phyloP scores from a whole-genome alignment of 768 basidiomycete genomes.

The Epithele typhae region DNA sequence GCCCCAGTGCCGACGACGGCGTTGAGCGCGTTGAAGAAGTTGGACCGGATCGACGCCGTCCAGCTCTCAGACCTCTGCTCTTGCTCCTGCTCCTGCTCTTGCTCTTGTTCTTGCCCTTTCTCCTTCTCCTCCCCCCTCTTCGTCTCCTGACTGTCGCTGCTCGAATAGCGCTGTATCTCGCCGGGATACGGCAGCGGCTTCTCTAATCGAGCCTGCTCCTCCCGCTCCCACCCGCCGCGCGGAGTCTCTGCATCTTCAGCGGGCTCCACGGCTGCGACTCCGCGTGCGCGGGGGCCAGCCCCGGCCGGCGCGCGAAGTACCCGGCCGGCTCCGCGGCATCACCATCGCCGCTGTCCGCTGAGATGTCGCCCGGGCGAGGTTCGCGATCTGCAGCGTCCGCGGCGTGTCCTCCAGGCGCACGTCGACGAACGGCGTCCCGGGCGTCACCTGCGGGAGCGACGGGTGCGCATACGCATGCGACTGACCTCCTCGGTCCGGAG shows the following conservation, averaged over 20 bases:
- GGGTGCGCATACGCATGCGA: slow-evolving; percentile 1
- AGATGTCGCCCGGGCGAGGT: slow-evolving; percentile 44
- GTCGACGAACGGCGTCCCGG: slow-evolving; percentile 19
- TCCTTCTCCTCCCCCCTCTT: too few relatives aligned
- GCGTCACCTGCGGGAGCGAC: slow-evolving; percentile 1
- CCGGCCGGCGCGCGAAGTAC: too few relatives aligned
- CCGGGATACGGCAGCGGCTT: slow-evolving; percentile 28
- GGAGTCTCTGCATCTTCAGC: slow-evolving; percentile 1
- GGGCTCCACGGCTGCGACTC: slow-evolving; percentile 30
- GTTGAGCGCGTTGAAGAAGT: slow-evolving; percentile 46
- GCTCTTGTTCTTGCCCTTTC: too few relatives aligned
- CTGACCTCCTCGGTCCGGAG: too few relatives aligned
- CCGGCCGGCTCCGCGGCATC: too few relatives aligned
- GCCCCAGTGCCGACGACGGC: slow-evolving; percentile 36
- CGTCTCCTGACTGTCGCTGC: not conserved
- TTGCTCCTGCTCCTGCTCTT: too few relatives aligned
- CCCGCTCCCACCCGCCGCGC: not conserved
- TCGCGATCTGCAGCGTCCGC: slow-evolving; percentile 44
- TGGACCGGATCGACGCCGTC: slow-evolving; percentile 39
- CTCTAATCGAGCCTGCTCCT: not conserved
- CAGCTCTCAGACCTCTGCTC: slow-evolving; percentile 31
- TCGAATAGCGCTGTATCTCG: slow-evolving; percentile 8
- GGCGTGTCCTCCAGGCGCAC: slow-evolving; percentile 23
- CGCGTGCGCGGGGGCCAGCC: too few relatives aligned
- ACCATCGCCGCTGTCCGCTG: slow-evolving; percentile 24